Evolutionary conservation across 1,284 basidiomycete species (phyloP), one percentile per base, ranked within the genome.

Genomic region (Pterulicium gracile): DNA sequence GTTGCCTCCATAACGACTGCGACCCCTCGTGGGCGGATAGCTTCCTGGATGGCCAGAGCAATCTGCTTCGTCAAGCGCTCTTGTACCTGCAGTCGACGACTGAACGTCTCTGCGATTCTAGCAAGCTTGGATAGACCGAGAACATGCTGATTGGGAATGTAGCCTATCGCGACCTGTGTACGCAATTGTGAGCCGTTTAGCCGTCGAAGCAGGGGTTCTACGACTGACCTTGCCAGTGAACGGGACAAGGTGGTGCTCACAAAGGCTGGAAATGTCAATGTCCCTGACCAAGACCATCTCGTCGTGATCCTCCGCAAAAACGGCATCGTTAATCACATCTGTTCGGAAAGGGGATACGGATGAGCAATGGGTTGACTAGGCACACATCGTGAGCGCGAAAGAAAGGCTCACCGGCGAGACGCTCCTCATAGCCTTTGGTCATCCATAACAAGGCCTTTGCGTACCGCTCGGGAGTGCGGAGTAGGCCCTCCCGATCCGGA

Each of bases 221-320:
- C n/a, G 15, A 64, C 79, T 52, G 55, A 93, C 93, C 72, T 97
- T 98, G 57, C 96, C 96, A 21, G 86, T 94, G 69, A 99, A 98
- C 1, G 96, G 96, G 23, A 99, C 95, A 54, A 99, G 76, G 66
- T 99, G 96, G 61, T 99, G 96, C 69, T 99, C 96, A 68, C 96
- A 99, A 46, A 99, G 69, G 58, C 90, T 94, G 48, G 92, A 97
- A 51, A 99, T 86, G 61, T 97, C 91, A 57, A 99, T 98, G 62
- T 99, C 94, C 50, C 89, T 80, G 43, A 99, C 96, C 52, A 99
- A 83, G 46, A 99, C 95, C 93, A 99, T 96, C 65, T 99, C 96
- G 59, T 98, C 96, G 69, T 99, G 96, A 65, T 99, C 92, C 66
- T 99, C 96, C 46, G 93, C 88, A 62, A 99, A 99, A 35, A 99